Base-by-base conservation (phyloP, 768 basidiomycete species). In the Trametopsis cervina region DNA sequence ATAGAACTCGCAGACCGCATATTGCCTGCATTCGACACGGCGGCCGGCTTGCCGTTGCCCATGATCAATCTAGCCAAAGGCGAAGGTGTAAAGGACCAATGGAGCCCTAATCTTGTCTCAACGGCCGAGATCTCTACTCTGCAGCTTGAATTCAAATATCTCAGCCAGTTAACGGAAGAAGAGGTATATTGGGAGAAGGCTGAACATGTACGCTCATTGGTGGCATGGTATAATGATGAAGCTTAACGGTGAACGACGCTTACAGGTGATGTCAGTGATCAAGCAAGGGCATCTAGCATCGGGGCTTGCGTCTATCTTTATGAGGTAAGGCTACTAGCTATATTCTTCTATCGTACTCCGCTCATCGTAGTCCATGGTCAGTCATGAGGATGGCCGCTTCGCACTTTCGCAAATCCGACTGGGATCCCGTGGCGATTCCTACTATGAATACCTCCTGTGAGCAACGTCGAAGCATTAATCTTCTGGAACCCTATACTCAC, bases 401-500 rank as follows among this genome's bases (percentile, higher is more conserved):
- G 64, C 81, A 17, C 66, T 78, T 21, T 81, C 86, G 11, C 77
- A 85, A 15, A 87, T 98, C 53, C 81, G 93, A 11, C 76, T 98
- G 18, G 94, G 94, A 22, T 92, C 92, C 26, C 76, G 92, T 37
- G 94, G 85, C 24, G 94, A 98, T 63, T 92, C 89, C 2, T 97
- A 83, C 67, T 98, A 96, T 60, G 94, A 95, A 63, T 92, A 94
- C 60, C 66, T 92, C 13, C 60, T 93, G 85, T 88, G 52, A 68
- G 78, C 13, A 54, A 15, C 6, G n/a, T n/a, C n/a, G n/a, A n/a
- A n/a, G n/a, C n/a, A n/a, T n/a, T n/a, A n/a, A n/a, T n/a, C n/a
- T n/a, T n/a, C n/a, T n/a, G n/a, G n/a, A n/a, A n/a, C n/a, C n/a
- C n/a, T n/a, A n/a, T n/a, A n/a, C n/a, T n/a, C n/a, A n/a, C n/a